Evolutionary conservation across 2,329 filamentous ascomycete species (phyloP).

Genomic region (Huntiella savannae): DNA sequence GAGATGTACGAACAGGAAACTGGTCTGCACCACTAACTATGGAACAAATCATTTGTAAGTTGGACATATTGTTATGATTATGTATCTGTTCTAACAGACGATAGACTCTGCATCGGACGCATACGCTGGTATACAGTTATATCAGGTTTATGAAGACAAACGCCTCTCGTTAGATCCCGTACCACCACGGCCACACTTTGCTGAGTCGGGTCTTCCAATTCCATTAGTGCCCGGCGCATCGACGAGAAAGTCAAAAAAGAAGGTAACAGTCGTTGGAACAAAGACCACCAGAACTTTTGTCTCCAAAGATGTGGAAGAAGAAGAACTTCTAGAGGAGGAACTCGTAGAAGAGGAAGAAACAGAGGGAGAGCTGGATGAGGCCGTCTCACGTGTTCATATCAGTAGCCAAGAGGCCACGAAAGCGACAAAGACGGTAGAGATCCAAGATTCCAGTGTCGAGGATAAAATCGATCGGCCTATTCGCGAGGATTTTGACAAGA

Average conservation of each 20-base stretch:
- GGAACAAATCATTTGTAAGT: slow-evolving; percentile 52
- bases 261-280: background rate
- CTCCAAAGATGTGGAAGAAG: background rate
- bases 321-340: slow-evolving; percentile 1
- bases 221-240: slow-evolving; percentile 27
- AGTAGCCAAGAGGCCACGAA: background rate
- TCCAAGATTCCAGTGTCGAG: background rate
- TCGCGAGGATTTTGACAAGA: slow-evolving; percentile 6
- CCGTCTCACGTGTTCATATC: background rate
- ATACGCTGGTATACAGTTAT: slow-evolving; percentile 61
- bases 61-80: background rate
- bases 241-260: slow-evolving; percentile 12
- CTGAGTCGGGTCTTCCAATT: slow-evolving; percentile 48
- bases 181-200: slow-evolving; percentile 50
- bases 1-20: slow-evolving; percentile 50
- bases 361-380: background rate
- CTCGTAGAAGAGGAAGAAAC: slow-evolving; percentile 2
- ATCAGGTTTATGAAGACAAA: slow-evolving; percentile 48
- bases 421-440: background rate
- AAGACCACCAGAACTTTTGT: background rate
- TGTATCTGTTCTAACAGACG: background rate
- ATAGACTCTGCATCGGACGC: slow-evolving; percentile 64
- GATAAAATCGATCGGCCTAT: background rate
- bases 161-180: slow-evolving; percentile 45
- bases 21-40: slow-evolving; percentile 48